A percentile compares a stretch with the other conserved stretches of the same genome.
phyloP scores from a whole-genome alignment of 352 stramenopile genomes.

The Globisporangium ultimum region DNA sequence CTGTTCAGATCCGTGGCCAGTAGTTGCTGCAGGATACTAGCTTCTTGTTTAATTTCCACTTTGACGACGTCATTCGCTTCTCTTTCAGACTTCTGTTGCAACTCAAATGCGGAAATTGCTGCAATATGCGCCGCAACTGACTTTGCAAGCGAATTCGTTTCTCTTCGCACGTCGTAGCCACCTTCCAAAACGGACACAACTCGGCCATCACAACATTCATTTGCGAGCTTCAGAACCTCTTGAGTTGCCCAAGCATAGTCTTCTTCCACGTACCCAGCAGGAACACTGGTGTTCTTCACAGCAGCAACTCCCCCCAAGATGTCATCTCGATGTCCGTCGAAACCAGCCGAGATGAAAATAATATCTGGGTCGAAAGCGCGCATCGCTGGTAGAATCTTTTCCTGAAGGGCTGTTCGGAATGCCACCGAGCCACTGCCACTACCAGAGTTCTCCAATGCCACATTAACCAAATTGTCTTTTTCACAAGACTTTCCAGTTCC shows the following conservation, averaged over 20 bases:
- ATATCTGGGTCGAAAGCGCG: constrained; percentile 70
- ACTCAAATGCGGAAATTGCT: constrained; percentile 65
- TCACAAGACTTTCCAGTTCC: constrained; percentile 64
- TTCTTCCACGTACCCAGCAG: constrained; percentile 77
- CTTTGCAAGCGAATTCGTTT: constrained; percentile 82
- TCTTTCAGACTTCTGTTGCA: constrained; percentile 19
- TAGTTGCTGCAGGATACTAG: constrained; percentile 43
- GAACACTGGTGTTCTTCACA: constrained; percentile 73
- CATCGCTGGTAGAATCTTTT: constrained; percentile 77
- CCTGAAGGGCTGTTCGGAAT: constrained; percentile 56
- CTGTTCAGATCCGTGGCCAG: constrained; percentile 46
- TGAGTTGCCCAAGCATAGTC: constrained; percentile 81
- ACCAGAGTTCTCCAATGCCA: constrained; percentile 72
- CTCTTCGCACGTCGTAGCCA: constrained; percentile 76
- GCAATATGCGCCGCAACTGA: constrained; percentile 76
- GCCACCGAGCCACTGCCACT: constrained; percentile 57
- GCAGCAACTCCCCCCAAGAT: constrained; percentile 75
- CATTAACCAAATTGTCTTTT: constrained; percentile 65
- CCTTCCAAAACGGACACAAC: constrained; percentile 86
- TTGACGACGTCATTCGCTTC: constrained; percentile 3
- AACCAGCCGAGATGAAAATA: constrained; percentile 88
- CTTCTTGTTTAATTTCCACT: constrained; percentile 31
- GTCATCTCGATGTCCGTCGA: constrained; percentile 84
- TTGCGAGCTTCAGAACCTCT: constrained; percentile 71
- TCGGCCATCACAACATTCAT: constrained; percentile 73